phyloP scores from a whole-genome alignment of 2,329 filamentous ascomycete species.

The Apiospora aurea region DNA sequence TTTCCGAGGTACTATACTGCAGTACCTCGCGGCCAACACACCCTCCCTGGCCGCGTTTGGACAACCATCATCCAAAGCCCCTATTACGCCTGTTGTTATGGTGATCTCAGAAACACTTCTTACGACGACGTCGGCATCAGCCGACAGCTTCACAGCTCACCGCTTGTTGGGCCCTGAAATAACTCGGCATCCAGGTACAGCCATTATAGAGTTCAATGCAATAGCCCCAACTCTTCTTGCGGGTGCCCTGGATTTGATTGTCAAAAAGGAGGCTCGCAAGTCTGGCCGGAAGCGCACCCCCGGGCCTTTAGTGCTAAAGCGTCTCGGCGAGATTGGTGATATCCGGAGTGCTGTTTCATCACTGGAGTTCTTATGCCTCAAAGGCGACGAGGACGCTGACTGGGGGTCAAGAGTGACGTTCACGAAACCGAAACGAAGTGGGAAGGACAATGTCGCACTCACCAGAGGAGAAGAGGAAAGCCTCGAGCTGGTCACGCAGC shows the following conservation, averaged over 20 bases:
- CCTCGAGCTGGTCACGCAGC: constrained; percentile 80
- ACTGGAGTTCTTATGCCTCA: constrained; percentile 89
- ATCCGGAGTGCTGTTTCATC: constrained; percentile 92
- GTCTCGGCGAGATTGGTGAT: constrained; percentile 86
- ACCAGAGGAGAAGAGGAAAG: constrained; percentile 83
- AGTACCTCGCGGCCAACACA: constrained; percentile 74
- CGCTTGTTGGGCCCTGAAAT: constrained; percentile 88
- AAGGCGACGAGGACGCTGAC: constrained; percentile 75
- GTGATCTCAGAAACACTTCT: constrained; percentile 90
- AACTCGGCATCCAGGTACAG: constrained; percentile 78
- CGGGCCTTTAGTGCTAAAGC: constrained; percentile 79
- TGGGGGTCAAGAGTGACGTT: constrained; percentile 80
- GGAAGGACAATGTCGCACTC: constrained; percentile 63
- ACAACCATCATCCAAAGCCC: constrained; percentile 49
- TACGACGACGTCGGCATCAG: constrained; percentile 82
- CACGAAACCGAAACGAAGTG: constrained; percentile 69
- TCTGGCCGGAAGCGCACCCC: constrained; percentile 79
- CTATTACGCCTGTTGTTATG: constrained; percentile 79
- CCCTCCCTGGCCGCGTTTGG: constrained; percentile 60
- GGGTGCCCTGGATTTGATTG: constrained; percentile 82
- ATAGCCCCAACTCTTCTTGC: constrained; percentile 85
- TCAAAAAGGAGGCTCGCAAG: constrained; percentile 83
- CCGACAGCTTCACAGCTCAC: constrained; percentile 93
- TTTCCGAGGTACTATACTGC: constrained; percentile 78
- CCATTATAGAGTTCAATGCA: constrained; percentile 89